Conservation (phyloP, 257 asterid genomes). For the Echium plantagineum region DNA sequence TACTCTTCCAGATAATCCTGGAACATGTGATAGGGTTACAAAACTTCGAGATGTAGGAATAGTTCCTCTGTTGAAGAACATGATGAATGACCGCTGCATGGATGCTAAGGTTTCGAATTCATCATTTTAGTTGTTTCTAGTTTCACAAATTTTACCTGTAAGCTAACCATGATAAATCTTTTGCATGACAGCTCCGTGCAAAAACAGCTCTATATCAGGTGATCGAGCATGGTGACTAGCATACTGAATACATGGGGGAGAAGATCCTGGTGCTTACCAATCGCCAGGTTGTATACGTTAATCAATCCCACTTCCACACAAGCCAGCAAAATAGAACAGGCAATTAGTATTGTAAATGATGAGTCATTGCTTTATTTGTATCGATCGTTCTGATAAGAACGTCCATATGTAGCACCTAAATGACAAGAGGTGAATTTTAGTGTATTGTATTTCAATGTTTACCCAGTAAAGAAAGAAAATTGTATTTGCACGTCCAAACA, state of each 20-base stretch:
- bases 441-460: neutral
- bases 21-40: conserved; percentile 40
- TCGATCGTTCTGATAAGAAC: neutral
- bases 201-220: conserved; percentile 46
- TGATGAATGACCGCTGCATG: conserved; percentile 72
- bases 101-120: conserved; percentile 63
- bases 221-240: conserved; percentile 43
- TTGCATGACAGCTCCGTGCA: conserved; percentile 56
- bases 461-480: neutral
- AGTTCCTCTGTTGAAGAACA: conserved; percentile 51
- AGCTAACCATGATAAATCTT: conserved; percentile 9
- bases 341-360: neutral
- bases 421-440: neutral
- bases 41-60: conserved; percentile 53
- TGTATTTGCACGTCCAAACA: neutral
- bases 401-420: neutral
- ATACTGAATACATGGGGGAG: conserved; percentile 27
- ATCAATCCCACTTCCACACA: neutral
- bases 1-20: conserved; percentile 56
- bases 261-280: conserved; percentile 14
- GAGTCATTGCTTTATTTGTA: neutral
- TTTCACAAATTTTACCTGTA: conserved; percentile 4
- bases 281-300: conserved; percentile 8
- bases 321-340: neutral
- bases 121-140: conserved; percentile 6